phyloP scores from a whole-genome alignment of 1,284 basidiomycete genomes.

The Trichosporon faecale region DNA sequence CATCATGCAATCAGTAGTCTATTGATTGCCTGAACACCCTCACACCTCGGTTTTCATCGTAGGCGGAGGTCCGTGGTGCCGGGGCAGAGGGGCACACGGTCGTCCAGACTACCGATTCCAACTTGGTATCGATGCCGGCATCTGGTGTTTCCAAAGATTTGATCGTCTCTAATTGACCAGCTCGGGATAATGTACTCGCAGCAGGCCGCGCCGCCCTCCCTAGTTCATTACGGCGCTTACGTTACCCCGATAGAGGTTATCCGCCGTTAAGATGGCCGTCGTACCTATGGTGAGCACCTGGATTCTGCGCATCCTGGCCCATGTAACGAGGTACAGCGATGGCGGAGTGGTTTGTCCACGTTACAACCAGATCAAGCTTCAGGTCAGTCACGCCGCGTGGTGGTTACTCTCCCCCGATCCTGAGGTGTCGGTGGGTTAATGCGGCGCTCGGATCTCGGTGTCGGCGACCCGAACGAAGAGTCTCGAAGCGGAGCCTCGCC shows the following conservation, averaged over 20 bases:
- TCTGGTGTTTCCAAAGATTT: neutral
- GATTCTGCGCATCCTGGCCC: neutral
- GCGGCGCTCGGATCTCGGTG: neutral
- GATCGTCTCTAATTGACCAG: neutral
- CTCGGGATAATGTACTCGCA: neutral
- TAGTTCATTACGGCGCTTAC: neutral
- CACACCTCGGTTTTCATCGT: neutral
- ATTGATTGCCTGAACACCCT: neutral
- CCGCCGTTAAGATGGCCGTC: neutral
- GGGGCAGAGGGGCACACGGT: neutral
- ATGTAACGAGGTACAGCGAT: neutral
- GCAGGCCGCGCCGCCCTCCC: neutral
- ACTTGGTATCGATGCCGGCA: constrained; percentile 2
- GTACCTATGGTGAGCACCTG: neutral
- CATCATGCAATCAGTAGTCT: neutral
- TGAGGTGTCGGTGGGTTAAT: neutral
- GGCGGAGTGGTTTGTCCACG: neutral
- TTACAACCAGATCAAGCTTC: neutral
- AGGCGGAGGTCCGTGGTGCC: neutral
- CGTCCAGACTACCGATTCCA: constrained; percentile 2
- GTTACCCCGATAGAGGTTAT: neutral
- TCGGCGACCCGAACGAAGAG: neutral
- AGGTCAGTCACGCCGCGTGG: neutral
- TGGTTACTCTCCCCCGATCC: neutral
- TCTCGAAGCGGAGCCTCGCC: neutral